These are phyloP conservation scores for Leucogyrophana mollusca DNA, from an alignment of 768 basidiomycete species.

Conservation along the genomic window DNA sequence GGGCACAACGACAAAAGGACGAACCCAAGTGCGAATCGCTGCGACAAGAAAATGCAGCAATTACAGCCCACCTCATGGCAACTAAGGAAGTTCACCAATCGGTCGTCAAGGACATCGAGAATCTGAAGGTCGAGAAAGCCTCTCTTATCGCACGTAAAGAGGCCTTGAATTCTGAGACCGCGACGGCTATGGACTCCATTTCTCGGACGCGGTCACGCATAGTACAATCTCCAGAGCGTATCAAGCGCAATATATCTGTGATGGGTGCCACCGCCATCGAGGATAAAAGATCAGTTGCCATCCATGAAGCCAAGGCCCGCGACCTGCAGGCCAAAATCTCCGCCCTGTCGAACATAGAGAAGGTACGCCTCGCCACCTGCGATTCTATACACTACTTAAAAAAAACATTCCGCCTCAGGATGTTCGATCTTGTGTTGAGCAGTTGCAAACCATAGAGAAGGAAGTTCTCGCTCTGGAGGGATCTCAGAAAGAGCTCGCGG, in stretches of 20 bases:
- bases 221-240: constrained; percentile 89
- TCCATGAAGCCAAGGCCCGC: constrained; percentile 71
- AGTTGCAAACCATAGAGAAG: constrained; percentile 71
- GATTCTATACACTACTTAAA: too few species aligned
- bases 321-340: constrained; percentile 77
- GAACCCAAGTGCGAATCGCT: constrained; percentile 67
- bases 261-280: constrained; percentile 68
- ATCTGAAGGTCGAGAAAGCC: constrained; percentile 70
- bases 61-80: constrained; percentile 65
- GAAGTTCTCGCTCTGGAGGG: constrained; percentile 63
- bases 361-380: constrained; percentile 43
- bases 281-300: constrained; percentile 64
- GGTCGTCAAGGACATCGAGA: constrained; percentile 64
- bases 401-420: constrained; percentile 57
- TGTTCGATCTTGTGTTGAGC: constrained; percentile 67
- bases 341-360: constrained; percentile 71
- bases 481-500: constrained; percentile 65
- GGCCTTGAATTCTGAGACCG: constrained; percentile 58
- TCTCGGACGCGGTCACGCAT: constrained; percentile 68
- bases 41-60: constrained; percentile 54
- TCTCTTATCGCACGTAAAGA: constrained; percentile 67
- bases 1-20: constrained; percentile 63
- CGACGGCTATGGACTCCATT: constrained; percentile 58
- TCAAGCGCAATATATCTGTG: constrained; percentile 76
- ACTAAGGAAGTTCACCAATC: constrained; percentile 64